Evolutionary conservation across 2,329 filamentous ascomycete species (phyloP), one percentile per base, ranked within the genome.

Genomic region (Coniochaeta ligniaria): DNA sequence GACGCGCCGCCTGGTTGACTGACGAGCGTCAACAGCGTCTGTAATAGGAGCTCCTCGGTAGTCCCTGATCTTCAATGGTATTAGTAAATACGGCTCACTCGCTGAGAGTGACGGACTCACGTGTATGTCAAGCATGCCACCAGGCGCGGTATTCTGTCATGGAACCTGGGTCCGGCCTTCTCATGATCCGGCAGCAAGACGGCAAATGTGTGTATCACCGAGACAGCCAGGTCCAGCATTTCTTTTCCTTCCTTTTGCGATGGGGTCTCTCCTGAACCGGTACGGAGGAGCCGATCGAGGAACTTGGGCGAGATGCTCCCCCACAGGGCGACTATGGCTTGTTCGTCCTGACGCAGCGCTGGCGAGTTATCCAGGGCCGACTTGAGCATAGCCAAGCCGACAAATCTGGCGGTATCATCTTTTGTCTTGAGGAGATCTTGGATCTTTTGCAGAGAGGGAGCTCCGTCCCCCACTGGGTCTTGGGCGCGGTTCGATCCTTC

Each of bases 351-450:
- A 52, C 77, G 77, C 24, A 86, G 71, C n/a, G 78, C 71, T 24
- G 77, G 72, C 6, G 82, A 80, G 68, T 83, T 85, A 70, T 89
- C 86, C 35, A 90, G 77, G 14, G 87, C 73, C n/a, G 84, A 83
- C 67, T 86, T 88, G 58, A 90, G 77, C 24, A 90, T 77, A 1
- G 86, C 84, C 24, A 90, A 75, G 8, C 86, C 87, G 43, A 89
- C 86, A 65, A 90, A 89, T 67, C 84, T 81, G 22, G 85, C 83
- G 0, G 87, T 90, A 68, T 90, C 87, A 68, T 89, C 81, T 62
- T 84, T 85, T 59, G 82, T 73, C 59, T 76, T 75, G 36, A 90
- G 78, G 2, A 89, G 77, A 1, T 75, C 67, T 64, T 83, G 76
- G 59, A 88, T 80, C 66, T 82, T 82, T 58, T 79, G 72, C 58